These are phyloP conservation scores for Sarcomyxa edulis DNA, from an alignment of 768 basidiomycete genomes.

Conservation along the genomic window DNA sequence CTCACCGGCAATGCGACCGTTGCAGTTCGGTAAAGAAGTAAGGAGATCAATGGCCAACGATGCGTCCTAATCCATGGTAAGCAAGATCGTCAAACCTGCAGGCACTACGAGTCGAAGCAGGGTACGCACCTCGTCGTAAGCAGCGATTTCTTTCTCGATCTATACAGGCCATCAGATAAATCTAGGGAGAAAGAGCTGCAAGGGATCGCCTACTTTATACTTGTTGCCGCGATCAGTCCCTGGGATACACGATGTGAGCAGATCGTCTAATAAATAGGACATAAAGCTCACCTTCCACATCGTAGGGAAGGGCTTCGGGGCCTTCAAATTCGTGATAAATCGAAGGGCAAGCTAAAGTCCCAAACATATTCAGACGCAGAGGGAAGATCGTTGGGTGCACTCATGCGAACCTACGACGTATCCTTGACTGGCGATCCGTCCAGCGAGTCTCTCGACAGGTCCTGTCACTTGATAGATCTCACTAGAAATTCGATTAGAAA, in stretches of 20 bases:
- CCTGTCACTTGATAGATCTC: constrained; percentile 98
- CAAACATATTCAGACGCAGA: background rate
- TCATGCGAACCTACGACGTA: constrained; percentile 70
- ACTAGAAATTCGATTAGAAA: constrained; percentile 39
- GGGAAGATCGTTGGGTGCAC: background rate
- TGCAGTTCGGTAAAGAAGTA: constrained; percentile 71
- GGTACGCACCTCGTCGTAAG: constrained; percentile 74
- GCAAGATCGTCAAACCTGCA: background rate
- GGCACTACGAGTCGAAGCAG: constrained; percentile 1
- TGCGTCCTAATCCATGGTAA: constrained; percentile 53
- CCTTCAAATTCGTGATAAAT: constrained; percentile 91
- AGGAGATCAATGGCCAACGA: constrained; percentile 75
- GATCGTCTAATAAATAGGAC: constrained; percentile 2
- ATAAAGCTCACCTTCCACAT: constrained; percentile 57
- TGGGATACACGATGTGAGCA: constrained; percentile 13
- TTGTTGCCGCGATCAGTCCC: constrained; percentile 90
- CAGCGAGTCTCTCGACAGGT: constrained; percentile 89
- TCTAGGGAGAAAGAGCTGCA: background rate
- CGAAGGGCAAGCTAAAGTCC: constrained; percentile 65
- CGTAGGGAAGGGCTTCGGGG: constrained; percentile 85
- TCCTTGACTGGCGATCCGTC: constrained; percentile 84
- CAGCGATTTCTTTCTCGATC: constrained; percentile 84
- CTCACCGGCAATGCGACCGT: constrained; percentile 82
- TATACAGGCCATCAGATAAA: constrained; percentile 23
- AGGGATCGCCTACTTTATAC: constrained; percentile 61